Evolutionary conservation across 257 asterid species (phyloP).

Genomic region (Nemophila menziesii): DNA sequence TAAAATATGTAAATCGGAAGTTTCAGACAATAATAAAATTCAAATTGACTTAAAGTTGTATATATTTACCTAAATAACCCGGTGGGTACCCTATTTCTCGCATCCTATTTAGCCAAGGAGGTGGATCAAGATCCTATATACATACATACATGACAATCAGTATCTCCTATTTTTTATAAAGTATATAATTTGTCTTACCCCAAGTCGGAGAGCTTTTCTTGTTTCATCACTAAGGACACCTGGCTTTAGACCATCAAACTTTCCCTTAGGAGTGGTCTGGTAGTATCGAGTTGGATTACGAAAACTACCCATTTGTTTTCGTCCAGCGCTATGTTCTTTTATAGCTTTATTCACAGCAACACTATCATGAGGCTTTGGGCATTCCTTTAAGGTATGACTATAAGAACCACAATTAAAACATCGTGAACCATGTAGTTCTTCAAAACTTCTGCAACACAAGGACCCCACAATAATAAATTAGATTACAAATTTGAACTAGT

Average conservation of each 20-base stretch:
- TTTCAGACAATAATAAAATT: neutral
- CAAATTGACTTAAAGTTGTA: neutral
- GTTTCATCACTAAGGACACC: constrained; percentile 84
- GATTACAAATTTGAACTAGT: neutral
- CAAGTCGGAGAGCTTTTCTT: constrained; percentile 65
- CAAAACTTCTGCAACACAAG: neutral
- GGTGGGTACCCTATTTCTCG: constrained; percentile 97
- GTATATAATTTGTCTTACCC: constrained; percentile 42
- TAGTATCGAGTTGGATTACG: constrained; percentile 76
- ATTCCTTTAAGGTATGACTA: constrained; percentile 81
- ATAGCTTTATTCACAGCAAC: constrained; percentile 77
- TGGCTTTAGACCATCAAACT: constrained; percentile 76
- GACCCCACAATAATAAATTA: neutral
- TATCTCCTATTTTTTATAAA: neutral
- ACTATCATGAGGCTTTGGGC: constrained; percentile 80
- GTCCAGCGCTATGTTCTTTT: constrained; percentile 54
- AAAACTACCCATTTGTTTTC: constrained; percentile 44
- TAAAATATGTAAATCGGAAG: constrained; percentile 9
- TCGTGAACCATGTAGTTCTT: constrained; percentile 28
- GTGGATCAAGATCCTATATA: constrained; percentile 81
- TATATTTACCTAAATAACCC: constrained; percentile 68
- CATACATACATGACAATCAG: too few relatives aligned
- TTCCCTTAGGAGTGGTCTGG: constrained; percentile 67
- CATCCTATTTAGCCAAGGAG: constrained; percentile 98
- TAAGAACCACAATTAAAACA: constrained; percentile 94